Conservation (phyloP, 148 eudicot genomes). For the Arbutus unedo region DNA sequence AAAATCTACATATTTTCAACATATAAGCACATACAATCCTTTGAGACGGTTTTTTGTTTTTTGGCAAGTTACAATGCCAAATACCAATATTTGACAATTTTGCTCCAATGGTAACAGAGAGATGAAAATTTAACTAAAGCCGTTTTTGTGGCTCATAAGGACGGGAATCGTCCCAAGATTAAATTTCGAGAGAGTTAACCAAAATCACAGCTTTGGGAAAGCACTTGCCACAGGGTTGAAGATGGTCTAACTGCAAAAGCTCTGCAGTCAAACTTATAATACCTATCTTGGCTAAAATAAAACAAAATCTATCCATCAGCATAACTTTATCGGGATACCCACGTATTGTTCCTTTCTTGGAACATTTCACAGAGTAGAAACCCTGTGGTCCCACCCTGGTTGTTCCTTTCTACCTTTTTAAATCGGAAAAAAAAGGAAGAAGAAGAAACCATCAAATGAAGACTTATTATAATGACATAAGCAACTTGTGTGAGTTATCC, state of each 20-base stretch:
- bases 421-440: background rate
- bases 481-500: background rate
- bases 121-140: background rate
- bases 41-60: too few relatives aligned
- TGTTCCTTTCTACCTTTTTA: too few relatives aligned
- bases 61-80: background rate
- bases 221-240: background rate
- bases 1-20: too few relatives aligned
- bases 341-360: too few relatives aligned
- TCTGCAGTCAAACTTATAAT: background rate
- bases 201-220: background rate
- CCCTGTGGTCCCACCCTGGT: too few relatives aligned
- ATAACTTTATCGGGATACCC: too few relatives aligned
- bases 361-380: too few relatives aligned
- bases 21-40: too few relatives aligned
- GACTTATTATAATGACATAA: background rate
- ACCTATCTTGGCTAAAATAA: background rate
- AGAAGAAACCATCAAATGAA: background rate
- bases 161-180: background rate
- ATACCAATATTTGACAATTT: background rate
- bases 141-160: background rate
- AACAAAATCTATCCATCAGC: background rate
- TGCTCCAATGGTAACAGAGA: background rate
- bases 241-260: background rate
- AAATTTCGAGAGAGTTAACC: background rate